These are phyloP conservation scores for Aspergillus sp. DNA, from an alignment of 2,329 filamentous ascomycete genomes.

Conservation along the genomic window DNA sequence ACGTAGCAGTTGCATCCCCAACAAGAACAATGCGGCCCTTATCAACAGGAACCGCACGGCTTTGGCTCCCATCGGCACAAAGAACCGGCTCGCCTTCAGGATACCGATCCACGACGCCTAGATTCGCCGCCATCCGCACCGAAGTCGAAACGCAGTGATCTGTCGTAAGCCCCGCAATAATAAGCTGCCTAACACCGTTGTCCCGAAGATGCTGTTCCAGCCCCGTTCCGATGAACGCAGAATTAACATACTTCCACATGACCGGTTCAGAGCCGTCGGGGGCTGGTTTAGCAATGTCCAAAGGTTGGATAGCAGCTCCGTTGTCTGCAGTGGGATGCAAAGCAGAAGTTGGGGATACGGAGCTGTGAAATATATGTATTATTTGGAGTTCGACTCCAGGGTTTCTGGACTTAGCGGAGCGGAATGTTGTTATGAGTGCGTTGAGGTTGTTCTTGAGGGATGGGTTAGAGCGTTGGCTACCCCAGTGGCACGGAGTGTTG, in stretches of 20 bases:
- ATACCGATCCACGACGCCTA: conserved; percentile 41
- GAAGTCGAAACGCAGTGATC: conserved; percentile 54
- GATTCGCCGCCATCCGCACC: conserved; percentile 49
- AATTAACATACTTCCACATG: conserved; percentile 49
- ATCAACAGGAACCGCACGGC: conserved; percentile 18
- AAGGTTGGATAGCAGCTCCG: conserved; percentile 27
- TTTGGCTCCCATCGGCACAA: conserved; percentile 11
- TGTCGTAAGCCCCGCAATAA: conserved; percentile 47
- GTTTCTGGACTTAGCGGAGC: conserved; percentile 16
- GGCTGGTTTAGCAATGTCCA: conserved; percentile 31
- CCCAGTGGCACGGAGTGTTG: conserved; percentile 36
- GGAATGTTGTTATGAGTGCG: conserved; percentile 39
- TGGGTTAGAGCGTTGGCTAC: conserved; percentile 45
- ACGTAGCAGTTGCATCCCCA: conserved; percentile 50
- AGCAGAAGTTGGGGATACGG: conserved; percentile 31
- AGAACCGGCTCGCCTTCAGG: background rate
- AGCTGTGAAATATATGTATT: conserved; percentile 50
- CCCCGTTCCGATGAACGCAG: conserved; percentile 47
- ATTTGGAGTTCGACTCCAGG: conserved; percentile 29
- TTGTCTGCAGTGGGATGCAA: conserved; percentile 35
- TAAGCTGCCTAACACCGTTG: conserved; percentile 37
- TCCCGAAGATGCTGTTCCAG: conserved; percentile 40
- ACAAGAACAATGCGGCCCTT: conserved; percentile 43
- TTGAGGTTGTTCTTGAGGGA: conserved; percentile 45
- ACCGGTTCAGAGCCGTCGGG: conserved; percentile 38